A percentile compares a stretch with the other conserved stretches of the same genome.
These are phyloP conservation scores for Colletotrichum acutatum DNA, from an alignment of 2,329 filamentous ascomycete species.

Conservation along the genomic window DNA sequence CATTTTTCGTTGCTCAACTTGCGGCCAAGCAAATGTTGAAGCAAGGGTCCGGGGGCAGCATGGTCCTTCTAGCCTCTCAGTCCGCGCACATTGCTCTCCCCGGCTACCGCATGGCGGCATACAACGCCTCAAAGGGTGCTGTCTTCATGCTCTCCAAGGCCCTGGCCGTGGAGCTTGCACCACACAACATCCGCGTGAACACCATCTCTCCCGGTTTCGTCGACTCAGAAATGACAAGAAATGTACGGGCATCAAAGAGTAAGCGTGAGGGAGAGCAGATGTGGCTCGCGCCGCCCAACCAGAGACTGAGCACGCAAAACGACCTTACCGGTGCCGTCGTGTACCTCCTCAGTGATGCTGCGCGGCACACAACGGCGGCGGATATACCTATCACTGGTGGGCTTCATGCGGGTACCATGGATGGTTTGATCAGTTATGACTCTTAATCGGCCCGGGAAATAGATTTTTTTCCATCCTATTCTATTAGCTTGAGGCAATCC, in stretches of 20 bases:
- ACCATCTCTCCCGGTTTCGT: slow-evolving; percentile 56
- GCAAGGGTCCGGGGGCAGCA: slow-evolving; percentile 46
- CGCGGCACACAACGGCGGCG: slow-evolving; percentile 60
- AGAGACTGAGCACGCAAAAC: neutral
- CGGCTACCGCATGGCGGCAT: slow-evolving; percentile 61
- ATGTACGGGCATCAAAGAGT: slow-evolving; percentile 63
- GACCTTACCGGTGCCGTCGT: slow-evolving; percentile 68
- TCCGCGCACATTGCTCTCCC: slow-evolving; percentile 59
- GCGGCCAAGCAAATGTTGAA: slow-evolving; percentile 54
- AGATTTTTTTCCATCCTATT: neutral
- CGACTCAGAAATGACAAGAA: slow-evolving; percentile 59
- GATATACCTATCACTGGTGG: slow-evolving; percentile 56
- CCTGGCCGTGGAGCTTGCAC: slow-evolving; percentile 59
- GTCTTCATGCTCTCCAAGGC: slow-evolving; percentile 52
- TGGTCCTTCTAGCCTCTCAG: slow-evolving; percentile 60
- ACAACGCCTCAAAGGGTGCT: slow-evolving; percentile 57
- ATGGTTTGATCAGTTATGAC: neutral
- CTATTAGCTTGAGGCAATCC: neutral
- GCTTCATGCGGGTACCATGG: neutral
- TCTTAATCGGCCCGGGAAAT: neutral
- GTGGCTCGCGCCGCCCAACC: slow-evolving; percentile 59
- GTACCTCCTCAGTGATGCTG: slow-evolving; percentile 62
- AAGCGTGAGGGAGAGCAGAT: slow-evolving; percentile 69
- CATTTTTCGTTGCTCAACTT: slow-evolving; percentile 52
- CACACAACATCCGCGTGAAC: slow-evolving; percentile 58